These are phyloP conservation scores for Echeveria elegans DNA, from an alignment of 164 flowering plant species.

Conservation along the genomic window DNA sequence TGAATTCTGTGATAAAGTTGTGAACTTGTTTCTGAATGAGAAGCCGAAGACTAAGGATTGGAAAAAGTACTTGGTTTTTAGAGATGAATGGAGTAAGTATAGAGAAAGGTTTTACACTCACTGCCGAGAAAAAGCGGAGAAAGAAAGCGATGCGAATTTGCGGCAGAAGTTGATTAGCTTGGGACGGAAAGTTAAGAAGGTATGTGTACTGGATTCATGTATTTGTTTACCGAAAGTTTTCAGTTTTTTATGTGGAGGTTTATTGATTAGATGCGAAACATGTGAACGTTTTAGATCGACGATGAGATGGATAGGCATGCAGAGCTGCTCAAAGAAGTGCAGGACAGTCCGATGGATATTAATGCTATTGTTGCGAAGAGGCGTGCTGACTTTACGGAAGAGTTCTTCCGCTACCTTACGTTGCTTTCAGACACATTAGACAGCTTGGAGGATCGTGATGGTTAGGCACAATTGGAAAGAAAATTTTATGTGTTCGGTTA, in stretches of 20 bases:
- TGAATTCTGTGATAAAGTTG: slow-evolving; percentile 81
- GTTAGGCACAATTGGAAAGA: no score
- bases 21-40: slow-evolving; percentile 74
- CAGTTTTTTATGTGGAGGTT: slow-evolving; percentile 10
- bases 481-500: no score
- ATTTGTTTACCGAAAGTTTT: background rate
- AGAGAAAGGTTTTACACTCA: slow-evolving; percentile 63
- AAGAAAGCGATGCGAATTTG: slow-evolving; percentile 45
- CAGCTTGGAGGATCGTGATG: slow-evolving; percentile 82
- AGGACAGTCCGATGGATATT: slow-evolving; percentile 61
- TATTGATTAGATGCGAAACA: slow-evolving; percentile 13
- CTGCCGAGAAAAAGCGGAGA: slow-evolving; percentile 49
- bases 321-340: slow-evolving; percentile 73
- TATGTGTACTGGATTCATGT: slow-evolving; percentile 16
- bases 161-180: slow-evolving; percentile 45
- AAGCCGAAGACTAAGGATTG: slow-evolving; percentile 71
- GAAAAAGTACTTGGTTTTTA: slow-evolving; percentile 68
- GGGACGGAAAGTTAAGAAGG: slow-evolving; percentile 65
- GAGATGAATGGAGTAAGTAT: slow-evolving; percentile 89
- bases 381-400: slow-evolving; percentile 77
- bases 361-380: slow-evolving; percentile 62
- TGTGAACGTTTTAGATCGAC: slow-evolving; percentile 65
- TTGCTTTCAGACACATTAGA: slow-evolving; percentile 62
- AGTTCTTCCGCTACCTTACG: slow-evolving; percentile 55
- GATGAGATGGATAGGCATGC: slow-evolving; percentile 73